Conservation (phyloP, 179 eudicot species). For the Amaranthus tricolor region DNA sequence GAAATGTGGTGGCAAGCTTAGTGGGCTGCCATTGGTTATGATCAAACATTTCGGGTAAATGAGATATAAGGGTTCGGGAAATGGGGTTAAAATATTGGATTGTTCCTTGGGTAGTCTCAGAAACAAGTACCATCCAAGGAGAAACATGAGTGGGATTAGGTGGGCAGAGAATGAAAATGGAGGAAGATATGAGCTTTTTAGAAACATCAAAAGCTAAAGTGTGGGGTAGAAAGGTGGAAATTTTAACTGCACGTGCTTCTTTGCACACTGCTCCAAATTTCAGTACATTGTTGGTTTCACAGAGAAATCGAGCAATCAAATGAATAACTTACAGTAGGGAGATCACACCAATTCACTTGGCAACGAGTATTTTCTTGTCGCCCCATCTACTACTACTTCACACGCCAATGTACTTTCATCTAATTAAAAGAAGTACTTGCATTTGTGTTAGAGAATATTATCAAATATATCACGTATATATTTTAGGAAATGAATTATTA, state of each 20-base stretch:
- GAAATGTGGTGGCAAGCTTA: not conserved
- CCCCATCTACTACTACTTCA: not conserved
- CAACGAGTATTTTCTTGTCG: not conserved
- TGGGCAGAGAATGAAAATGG: not conserved
- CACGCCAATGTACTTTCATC: too few relatives aligned
- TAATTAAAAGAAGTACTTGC: too few relatives aligned
- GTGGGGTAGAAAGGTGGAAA: not conserved
- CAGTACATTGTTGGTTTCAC: not conserved
- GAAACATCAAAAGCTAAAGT: not conserved
- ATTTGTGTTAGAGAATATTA: too few relatives aligned
- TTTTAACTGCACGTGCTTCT: not conserved
- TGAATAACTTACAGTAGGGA: not conserved
- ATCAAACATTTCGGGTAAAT: not conserved
- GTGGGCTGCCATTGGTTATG: not conserved
- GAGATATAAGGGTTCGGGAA: not conserved
- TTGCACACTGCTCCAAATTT: not conserved
- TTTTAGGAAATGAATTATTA: too few relatives aligned
- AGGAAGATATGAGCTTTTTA: not conserved
- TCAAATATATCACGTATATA: too few relatives aligned
- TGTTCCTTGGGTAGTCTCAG: not conserved
- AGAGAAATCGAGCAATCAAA: not conserved
- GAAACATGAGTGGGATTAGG: not conserved
- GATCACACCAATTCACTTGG: not conserved
- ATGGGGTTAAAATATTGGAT: not conserved
- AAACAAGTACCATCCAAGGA: not conserved